These are phyloP conservation scores for Ogataea paradorogensis DNA, from an alignment of 805 yeast species.

Conservation along the genomic window DNA sequence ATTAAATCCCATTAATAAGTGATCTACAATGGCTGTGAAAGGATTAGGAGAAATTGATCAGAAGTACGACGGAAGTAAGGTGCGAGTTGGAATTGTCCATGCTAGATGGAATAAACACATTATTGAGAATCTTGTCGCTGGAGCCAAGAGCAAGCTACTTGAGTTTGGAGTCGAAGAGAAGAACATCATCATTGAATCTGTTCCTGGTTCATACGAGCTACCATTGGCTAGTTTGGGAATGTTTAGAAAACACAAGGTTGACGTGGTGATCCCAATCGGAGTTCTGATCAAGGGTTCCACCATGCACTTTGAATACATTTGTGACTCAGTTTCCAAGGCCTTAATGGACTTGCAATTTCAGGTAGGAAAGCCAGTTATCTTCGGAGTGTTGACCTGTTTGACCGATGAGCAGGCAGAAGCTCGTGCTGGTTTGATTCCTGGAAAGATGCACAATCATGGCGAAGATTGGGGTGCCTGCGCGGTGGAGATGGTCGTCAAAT, in stretches of 20 bases:
- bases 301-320: constrained; percentile 97
- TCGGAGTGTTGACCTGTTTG: constrained; percentile 89
- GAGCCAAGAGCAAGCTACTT: constrained; percentile 60
- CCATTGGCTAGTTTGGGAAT: constrained; percentile 74
- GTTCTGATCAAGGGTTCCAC: constrained; percentile 94
- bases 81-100: constrained; percentile 83
- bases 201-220: constrained; percentile 93
- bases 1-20: background rate
- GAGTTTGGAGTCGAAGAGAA: constrained; percentile 70
- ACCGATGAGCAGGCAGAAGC: constrained; percentile 92
- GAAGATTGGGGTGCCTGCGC: constrained; percentile 99
- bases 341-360: constrained; percentile 78
- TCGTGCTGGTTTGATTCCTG: constrained; percentile 79
- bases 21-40: constrained; percentile 64
- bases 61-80: constrained; percentile 49
- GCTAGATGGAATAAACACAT: constrained; percentile 91
- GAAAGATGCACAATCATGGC: constrained; percentile 92
- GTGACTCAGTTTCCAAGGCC: constrained; percentile 83
- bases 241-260: constrained; percentile 50
- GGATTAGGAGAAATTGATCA: constrained; percentile 65
- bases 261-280: constrained; percentile 92
- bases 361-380: constrained; percentile 75
- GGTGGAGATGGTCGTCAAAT: constrained; percentile 81
- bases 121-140: constrained; percentile 75
- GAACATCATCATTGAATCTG: constrained; percentile 77